Percentiles rank a stretch among this genome's conserved stretches.
phyloP scores from a whole-genome alignment of 2,329 filamentous ascomycete genomes.

The Phyllosticta citribraziliensis region DNA sequence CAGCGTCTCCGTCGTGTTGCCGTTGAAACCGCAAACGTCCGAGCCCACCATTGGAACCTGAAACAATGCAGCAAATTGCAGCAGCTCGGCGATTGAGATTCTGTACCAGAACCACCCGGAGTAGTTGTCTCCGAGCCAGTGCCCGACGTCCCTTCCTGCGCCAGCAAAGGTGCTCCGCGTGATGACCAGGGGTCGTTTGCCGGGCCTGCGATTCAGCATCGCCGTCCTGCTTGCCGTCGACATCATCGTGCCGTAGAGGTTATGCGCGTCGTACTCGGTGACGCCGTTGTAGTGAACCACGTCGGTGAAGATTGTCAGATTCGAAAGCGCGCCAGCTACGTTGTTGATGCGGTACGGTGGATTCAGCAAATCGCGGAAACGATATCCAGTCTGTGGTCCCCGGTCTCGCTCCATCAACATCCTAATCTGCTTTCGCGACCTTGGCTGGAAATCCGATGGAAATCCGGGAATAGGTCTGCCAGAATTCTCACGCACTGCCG shows the following conservation, averaged over 20 bases:
- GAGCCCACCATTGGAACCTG: slow-evolving; percentile 39
- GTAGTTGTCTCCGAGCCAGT: slow-evolving; percentile 52
- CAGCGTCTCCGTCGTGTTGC: slow-evolving; percentile 55
- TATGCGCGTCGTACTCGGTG: slow-evolving; percentile 66
- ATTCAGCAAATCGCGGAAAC: slow-evolving; percentile 52
- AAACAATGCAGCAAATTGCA: slow-evolving; percentile 38
- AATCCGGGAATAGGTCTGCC: slow-evolving; percentile 61
- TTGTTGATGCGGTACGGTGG: slow-evolving; percentile 59
- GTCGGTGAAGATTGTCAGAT: slow-evolving; percentile 52
- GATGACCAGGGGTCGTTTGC: slow-evolving; percentile 58
- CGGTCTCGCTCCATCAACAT: slow-evolving; percentile 10
- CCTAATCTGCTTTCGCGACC: neutral
- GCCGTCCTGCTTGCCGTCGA: slow-evolving; percentile 53
- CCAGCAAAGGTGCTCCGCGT: slow-evolving; percentile 69
- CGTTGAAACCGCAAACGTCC: slow-evolving; percentile 70
- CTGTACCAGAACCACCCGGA: slow-evolving; percentile 36
- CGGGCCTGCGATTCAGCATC: slow-evolving; percentile 56
- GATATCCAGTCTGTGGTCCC: slow-evolving; percentile 39
- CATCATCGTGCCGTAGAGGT: slow-evolving; percentile 71
- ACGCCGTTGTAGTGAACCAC: slow-evolving; percentile 58
- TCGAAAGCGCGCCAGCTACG: slow-evolving; percentile 38
- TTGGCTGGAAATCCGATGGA: slow-evolving; percentile 56
- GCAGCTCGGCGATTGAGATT: slow-evolving; percentile 31
- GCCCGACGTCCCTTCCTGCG: slow-evolving; percentile 50
- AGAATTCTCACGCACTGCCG: slow-evolving; percentile 49